A percentile compares a stretch with the other conserved stretches of the same genome.
Evolutionary conservation across 192 early-diverging fungal species (phyloP).

Genomic region (Coemansia aciculifera): DNA sequence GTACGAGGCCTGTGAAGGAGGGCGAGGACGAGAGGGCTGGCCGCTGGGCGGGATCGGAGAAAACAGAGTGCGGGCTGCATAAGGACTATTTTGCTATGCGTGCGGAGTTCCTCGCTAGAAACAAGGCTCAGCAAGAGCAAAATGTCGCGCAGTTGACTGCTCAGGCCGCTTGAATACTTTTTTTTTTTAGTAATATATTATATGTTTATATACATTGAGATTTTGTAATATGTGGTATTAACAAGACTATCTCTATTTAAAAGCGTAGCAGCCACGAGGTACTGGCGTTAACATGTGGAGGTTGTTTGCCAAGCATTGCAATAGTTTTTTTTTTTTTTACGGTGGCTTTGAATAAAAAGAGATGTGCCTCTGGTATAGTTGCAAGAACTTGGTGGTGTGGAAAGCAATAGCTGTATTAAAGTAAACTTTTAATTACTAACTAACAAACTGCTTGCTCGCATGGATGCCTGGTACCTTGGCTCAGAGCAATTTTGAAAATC

Average conservation of each 20-base stretch:
- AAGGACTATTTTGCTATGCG: slow-evolving; percentile 97
- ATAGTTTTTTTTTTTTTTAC: too few relatives aligned
- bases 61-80: slow-evolving; percentile 95
- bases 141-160: slow-evolving; percentile 5
- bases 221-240: neutral
- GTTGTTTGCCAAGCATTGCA: too few relatives aligned
- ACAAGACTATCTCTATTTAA: too few relatives aligned
- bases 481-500: neutral
- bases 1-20: slow-evolving; percentile 69
- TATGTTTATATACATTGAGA: neutral
- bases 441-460: neutral
- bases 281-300: too few relatives aligned
- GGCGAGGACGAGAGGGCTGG: slow-evolving; percentile 81
- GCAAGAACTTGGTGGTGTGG: neutral
- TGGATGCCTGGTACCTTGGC: neutral
- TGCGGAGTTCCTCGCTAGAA: slow-evolving; percentile 70
- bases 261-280: too few relatives aligned
- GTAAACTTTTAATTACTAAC: neutral
- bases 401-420: neutral
- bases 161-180: neutral
- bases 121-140: slow-evolving; percentile 65
- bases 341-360: too few relatives aligned
- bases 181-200: neutral
- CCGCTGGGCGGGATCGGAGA: slow-evolving; percentile 83
- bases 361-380: too few relatives aligned